Evolutionary conservation across 495 filamentous ascomycete genomes (phyloP).

Genomic region (Aspergillus haitiensis): DNA sequence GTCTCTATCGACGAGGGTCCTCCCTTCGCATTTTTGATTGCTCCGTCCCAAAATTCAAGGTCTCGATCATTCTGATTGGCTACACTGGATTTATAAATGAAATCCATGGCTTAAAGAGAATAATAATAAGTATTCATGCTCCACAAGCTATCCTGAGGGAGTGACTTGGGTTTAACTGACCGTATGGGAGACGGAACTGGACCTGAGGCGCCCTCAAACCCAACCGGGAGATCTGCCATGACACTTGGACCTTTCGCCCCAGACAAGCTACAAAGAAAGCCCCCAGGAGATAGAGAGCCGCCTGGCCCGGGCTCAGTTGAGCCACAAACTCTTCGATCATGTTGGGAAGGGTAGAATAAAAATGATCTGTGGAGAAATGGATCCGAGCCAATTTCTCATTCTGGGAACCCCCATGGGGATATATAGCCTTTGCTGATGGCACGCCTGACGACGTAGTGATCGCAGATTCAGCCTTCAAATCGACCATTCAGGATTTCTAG

Average conservation of each 20-base stretch:
- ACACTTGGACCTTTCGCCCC: conserved; percentile 35
- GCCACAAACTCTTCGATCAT: conserved; percentile 43
- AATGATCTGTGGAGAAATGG: neutral
- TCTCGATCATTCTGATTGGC: conserved; percentile 53
- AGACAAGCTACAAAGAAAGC: conserved; percentile 29
- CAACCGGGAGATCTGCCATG: conserved; percentile 35
- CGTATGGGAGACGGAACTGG: conserved; percentile 39
- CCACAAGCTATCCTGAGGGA: conserved; percentile 1
- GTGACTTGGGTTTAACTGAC: conserved; percentile 15
- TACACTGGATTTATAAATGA: conserved; percentile 54
- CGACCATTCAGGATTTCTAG: conserved; percentile 6
- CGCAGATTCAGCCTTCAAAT: neutral
- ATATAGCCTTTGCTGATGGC: conserved; percentile 9
- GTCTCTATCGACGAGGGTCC: conserved; percentile 22
- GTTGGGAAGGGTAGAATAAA: conserved; percentile 1
- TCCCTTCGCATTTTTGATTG: conserved; percentile 45
- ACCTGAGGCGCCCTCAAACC: conserved; percentile 39
- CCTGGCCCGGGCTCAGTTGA: conserved; percentile 30
- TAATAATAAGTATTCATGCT: conserved; percentile 9
- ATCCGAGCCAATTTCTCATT: neutral
- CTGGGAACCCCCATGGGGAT: neutral
- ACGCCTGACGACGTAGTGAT: neutral
- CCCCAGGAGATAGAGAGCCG: conserved; percentile 29
- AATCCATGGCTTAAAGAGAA: conserved; percentile 56
- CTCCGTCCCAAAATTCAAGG: conserved; percentile 57